Evolutionary conservation across 192 early-diverging fungal genomes (phyloP).

Genomic region (Coemansia reversa): DNA sequence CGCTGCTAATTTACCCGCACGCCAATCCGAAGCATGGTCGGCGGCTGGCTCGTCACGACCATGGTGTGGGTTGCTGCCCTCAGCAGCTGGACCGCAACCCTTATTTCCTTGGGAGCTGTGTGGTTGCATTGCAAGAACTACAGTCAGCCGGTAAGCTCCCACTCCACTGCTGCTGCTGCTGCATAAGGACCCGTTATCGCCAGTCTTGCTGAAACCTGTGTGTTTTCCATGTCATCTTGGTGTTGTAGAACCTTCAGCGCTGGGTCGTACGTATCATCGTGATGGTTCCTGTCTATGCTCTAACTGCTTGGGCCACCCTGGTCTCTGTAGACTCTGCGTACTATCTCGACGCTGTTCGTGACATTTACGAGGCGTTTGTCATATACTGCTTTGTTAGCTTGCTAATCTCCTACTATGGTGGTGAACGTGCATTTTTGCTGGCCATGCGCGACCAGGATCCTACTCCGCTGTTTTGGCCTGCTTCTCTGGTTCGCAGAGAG

Average conservation of each 20-base stretch:
- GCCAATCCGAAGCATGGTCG: constrained; percentile 10
- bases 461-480: constrained; percentile 80
- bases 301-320: constrained; percentile 77
- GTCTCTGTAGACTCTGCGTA: constrained; percentile 71
- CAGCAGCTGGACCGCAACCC: constrained; percentile 48
- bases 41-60: constrained; percentile 31
- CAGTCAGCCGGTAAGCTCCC: constrained; percentile 42
- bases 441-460: constrained; percentile 76
- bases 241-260: constrained; percentile 57
- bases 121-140: constrained; percentile 57
- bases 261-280: constrained; percentile 66
- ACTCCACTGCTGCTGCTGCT: neutral
- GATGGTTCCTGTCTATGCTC: constrained; percentile 85
- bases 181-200: neutral
- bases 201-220: neutral
- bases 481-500: constrained; percentile 66
- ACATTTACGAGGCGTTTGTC: constrained; percentile 95
- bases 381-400: constrained; percentile 93
- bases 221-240: neutral
- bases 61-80: constrained; percentile 52
- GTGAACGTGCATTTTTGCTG: constrained; percentile 79
- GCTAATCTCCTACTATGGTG: constrained; percentile 83
- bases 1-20: neutral
- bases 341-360: constrained; percentile 87
- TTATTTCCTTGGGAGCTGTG: constrained; percentile 44